A percentile compares a stretch with the other conserved stretches of the same genome.
These are phyloP conservation scores for Prunus salicina DNA, from an alignment of 306 rosid species.

Conservation along the genomic window DNA sequence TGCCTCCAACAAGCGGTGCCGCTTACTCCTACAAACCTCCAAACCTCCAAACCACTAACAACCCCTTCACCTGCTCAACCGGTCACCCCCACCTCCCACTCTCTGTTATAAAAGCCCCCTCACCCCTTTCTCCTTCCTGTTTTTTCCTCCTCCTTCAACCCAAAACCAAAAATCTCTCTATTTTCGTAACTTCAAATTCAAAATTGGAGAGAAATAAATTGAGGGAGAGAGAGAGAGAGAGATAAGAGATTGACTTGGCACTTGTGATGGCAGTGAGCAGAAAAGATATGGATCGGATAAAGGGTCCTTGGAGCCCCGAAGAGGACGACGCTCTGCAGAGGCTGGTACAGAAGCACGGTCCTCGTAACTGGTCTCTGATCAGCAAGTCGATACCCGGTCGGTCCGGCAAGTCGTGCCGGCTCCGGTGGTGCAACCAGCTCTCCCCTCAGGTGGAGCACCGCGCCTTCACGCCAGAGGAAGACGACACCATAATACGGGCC, in stretches of 20 bases:
- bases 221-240: neutral
- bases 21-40: slow-evolving; percentile 30
- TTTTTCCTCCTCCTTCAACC: neutral
- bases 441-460: slow-evolving; percentile 96
- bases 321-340: slow-evolving; percentile 78
- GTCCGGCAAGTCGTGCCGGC: slow-evolving; percentile 91
- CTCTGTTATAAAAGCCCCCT: slow-evolving; percentile 30
- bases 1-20: slow-evolving; percentile 61
- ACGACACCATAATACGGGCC: slow-evolving; percentile 81
- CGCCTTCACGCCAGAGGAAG: slow-evolving; percentile 80
- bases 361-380: slow-evolving; percentile 89
- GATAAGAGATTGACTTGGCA: neutral
- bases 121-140: neutral
- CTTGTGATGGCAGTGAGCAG: slow-evolving; percentile 24
- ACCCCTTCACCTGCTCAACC: slow-evolving; percentile 49
- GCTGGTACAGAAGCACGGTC: slow-evolving; percentile 83
- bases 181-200: neutral
- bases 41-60: slow-evolving; percentile 16
- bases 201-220: neutral
- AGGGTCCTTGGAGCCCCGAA: slow-evolving; percentile 97
- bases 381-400: slow-evolving; percentile 86
- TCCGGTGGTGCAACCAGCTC: slow-evolving; percentile 97
- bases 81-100: slow-evolving; percentile 46
- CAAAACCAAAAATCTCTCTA: neutral
- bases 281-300: slow-evolving; percentile 86